phyloP scores from a whole-genome alignment of 371 early-diverging fungal genomes.

The Batkoa obscura region DNA sequence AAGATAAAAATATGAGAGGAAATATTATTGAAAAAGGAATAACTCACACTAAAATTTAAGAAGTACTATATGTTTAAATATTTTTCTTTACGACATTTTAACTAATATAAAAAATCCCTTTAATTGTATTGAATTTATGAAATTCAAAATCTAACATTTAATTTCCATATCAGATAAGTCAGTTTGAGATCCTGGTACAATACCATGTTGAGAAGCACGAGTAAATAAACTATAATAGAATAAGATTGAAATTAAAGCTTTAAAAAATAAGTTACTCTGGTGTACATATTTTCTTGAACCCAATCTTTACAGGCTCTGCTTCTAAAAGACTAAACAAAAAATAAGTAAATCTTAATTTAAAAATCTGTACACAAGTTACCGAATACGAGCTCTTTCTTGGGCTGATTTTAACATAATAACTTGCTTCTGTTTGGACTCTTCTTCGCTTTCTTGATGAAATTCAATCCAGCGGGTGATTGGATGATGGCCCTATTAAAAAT shows the following conservation, averaged over 20 bases:
- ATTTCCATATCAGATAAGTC: conserved; percentile 1
- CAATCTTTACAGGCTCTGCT: not conserved
- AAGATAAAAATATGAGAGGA: no score
- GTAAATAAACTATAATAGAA: not conserved
- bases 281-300: not conserved
- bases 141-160: not conserved
- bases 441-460: not conserved
- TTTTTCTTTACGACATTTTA: no score
- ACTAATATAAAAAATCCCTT: no score
- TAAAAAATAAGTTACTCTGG: not conserved
- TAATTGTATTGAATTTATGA: no score
- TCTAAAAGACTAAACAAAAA: not conserved
- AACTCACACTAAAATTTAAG: no score
- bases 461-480: not conserved
- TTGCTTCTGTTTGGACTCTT: not conserved
- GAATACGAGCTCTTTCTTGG: not conserved
- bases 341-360: not conserved
- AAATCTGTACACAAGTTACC: not conserved
- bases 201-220: not conserved
- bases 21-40: no score
- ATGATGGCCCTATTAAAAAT: not conserved
- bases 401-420: not conserved
- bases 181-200: not conserved
- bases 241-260: not conserved
- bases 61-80: no score